Evolutionary conservation across 2,329 filamentous ascomycete species (phyloP).

Genomic region (Aureobasidium leucospermi): DNA sequence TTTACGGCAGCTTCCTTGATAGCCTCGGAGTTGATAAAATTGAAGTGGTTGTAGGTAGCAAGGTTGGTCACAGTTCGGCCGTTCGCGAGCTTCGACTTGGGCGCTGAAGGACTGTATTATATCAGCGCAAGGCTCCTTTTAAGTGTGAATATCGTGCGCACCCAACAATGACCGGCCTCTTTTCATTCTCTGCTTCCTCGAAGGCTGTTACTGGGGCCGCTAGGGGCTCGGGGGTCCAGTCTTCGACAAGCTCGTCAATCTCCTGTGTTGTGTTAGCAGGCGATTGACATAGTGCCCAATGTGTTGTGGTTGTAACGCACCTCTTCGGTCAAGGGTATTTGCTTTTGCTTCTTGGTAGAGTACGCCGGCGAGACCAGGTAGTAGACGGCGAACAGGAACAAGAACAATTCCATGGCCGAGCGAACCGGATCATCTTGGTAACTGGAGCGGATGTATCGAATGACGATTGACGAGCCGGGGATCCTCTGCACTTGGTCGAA

Average conservation of each 20-base stretch:
- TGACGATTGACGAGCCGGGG: slow-evolving; percentile 86
- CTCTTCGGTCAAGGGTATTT: slow-evolving; percentile 82
- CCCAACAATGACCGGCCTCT: slow-evolving; percentile 81
- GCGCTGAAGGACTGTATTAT: slow-evolving; percentile 65
- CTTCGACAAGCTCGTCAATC: slow-evolving; percentile 92
- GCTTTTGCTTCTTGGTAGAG: slow-evolving; percentile 81
- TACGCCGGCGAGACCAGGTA: slow-evolving; percentile 91
- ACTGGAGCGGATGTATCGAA: slow-evolving; percentile 92
- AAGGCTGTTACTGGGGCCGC: slow-evolving; percentile 65
- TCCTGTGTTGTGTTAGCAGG: slow-evolving; percentile 47
- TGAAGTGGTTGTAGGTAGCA: slow-evolving; percentile 95
- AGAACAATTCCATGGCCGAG: slow-evolving; percentile 83
- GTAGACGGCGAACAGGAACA: slow-evolving; percentile 91
- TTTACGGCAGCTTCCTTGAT: slow-evolving; percentile 94
- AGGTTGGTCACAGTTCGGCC: slow-evolving; percentile 90
- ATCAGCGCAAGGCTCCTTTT: not conserved
- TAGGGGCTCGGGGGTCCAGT: slow-evolving; percentile 92
- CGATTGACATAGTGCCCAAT: not conserved
- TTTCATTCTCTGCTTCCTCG: slow-evolving; percentile 78
- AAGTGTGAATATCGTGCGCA: slow-evolving; percentile 34
- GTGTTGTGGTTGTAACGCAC: slow-evolving; percentile 27
- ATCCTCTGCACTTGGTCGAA: slow-evolving; percentile 69
- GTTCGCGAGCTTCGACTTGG: slow-evolving; percentile 80
- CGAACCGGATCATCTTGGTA: slow-evolving; percentile 96
- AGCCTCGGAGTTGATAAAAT: slow-evolving; percentile 85